Percentiles rank a stretch among this genome's conserved stretches.
These are phyloP conservation scores for Morella rubra DNA, from an alignment of 306 rosid species.

Conservation along the genomic window DNA sequence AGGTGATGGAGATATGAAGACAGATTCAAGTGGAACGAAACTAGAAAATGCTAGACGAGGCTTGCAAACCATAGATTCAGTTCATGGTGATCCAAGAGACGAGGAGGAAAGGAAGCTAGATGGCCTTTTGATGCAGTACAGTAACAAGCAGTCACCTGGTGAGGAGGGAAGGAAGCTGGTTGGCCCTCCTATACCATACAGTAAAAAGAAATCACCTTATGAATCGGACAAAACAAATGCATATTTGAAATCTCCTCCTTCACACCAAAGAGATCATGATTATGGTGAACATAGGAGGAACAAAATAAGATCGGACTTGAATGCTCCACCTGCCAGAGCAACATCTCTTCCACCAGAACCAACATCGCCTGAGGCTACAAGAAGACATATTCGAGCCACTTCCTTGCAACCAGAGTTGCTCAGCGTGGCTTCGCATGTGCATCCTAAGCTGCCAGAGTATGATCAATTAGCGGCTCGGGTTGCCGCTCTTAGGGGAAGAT, in stretches of 20 bases:
- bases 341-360: slow-evolving; percentile 40
- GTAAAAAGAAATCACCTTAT: no score
- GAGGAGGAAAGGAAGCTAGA: slow-evolving; percentile 37
- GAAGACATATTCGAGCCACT: slow-evolving; percentile 20
- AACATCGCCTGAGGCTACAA: slow-evolving; percentile 12
- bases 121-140: slow-evolving; percentile 39
- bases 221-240: slow-evolving; percentile 24
- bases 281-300: slow-evolving; percentile 13
- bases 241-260: slow-evolving; percentile 9
- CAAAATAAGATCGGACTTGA: slow-evolving; percentile 15
- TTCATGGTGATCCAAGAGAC: not conserved
- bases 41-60: not conserved
- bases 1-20: not conserved
- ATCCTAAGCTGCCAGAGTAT: slow-evolving; percentile 73
- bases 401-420: slow-evolving; percentile 42
- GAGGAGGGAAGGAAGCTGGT: no score
- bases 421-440: slow-evolving; percentile 34
- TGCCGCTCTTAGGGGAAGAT: slow-evolving; percentile 48
- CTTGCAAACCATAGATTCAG: not conserved
- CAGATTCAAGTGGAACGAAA: not conserved
- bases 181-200: no score
- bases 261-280: slow-evolving; percentile 17
- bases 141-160: slow-evolving; percentile 31
- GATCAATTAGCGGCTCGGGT: slow-evolving; percentile 63
- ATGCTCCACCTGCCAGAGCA: slow-evolving; percentile 26